Percentiles rank a stretch among this genome's conserved stretches.
Evolutionary conservation across 805 yeast species (phyloP).

Genomic region (Teunomyces gatunensis): DNA sequence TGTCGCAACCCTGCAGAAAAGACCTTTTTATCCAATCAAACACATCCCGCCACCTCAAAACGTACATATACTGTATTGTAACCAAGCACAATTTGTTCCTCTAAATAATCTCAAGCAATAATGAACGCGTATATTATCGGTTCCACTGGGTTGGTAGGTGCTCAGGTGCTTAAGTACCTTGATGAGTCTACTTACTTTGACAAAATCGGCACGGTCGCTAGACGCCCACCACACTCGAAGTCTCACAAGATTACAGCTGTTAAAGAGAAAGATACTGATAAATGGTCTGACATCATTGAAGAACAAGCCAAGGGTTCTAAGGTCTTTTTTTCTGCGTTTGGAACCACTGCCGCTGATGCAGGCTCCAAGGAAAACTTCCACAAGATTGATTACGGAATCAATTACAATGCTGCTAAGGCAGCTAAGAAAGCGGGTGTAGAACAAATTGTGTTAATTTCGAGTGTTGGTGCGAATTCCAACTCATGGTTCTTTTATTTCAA

Average conservation of each 20-base stretch:
- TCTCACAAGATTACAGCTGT: constrained; percentile 35
- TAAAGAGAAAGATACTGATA: constrained; percentile 43
- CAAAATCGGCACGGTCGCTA: constrained; percentile 48
- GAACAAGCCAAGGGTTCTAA: constrained; percentile 32
- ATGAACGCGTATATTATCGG: constrained; percentile 46
- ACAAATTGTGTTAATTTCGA: constrained; percentile 65
- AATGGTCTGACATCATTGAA: constrained; percentile 49
- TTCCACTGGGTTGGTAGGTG: constrained; percentile 78
- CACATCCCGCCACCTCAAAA: neutral
- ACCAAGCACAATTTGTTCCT: neutral
- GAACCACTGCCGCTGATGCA: constrained; percentile 70
- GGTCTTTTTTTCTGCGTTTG: constrained; percentile 63
- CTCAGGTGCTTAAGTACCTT: constrained; percentile 49
- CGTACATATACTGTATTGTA: neutral
- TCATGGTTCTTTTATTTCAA: constrained; percentile 62
- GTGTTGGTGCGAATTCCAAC: constrained; percentile 57
- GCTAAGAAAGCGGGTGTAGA: constrained; percentile 69
- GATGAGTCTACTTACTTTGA: constrained; percentile 32
- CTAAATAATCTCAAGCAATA: neutral
- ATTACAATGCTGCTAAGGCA: constrained; percentile 63
- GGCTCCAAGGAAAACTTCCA: constrained; percentile 71
- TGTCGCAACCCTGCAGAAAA: neutral
- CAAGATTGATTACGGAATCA: constrained; percentile 72
- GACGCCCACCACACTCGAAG: constrained; percentile 41
- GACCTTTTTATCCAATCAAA: neutral